A percentile compares a stretch with the other conserved stretches of the same genome.
These are phyloP conservation scores for Pseudisothecium myosuroides DNA, from an alignment of 225 moss, liverwort and hornwort genomes.

Conservation along the genomic window DNA sequence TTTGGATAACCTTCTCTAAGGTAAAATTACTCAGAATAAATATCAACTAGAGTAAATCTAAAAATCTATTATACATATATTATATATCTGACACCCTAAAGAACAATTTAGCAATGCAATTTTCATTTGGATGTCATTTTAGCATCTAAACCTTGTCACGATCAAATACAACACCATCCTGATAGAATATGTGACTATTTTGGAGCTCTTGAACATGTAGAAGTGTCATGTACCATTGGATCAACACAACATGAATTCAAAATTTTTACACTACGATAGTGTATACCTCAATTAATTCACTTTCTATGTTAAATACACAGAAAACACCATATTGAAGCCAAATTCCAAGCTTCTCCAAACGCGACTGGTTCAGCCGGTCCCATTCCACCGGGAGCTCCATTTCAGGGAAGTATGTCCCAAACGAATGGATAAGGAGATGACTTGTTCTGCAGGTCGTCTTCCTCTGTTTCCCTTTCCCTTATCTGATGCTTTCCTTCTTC, in stretches of 20 bases:
- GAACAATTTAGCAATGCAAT: too few species aligned
- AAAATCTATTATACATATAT: too few species aligned
- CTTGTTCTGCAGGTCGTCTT: not conserved
- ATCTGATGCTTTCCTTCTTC: not conserved
- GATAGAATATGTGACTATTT: not conserved
- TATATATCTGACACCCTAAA: too few species aligned
- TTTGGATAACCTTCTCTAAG: too few species aligned
- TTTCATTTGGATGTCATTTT: not conserved
- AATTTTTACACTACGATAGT: too few species aligned
- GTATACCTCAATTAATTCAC: not conserved
- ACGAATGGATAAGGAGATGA: slow-evolving; percentile 3
- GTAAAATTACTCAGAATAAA: too few species aligned
- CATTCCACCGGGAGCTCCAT: not conserved
- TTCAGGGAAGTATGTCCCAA: too few species aligned
- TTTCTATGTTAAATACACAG: too few species aligned
- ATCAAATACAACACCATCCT: not conserved
- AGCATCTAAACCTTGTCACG: not conserved
- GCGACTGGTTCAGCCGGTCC: not conserved
- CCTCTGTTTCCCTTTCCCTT: not conserved
- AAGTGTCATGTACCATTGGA: not conserved
- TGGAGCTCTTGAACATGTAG: not conserved
- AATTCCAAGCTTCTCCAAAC: not conserved
- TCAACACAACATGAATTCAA: not conserved
- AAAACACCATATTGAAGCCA: not conserved
- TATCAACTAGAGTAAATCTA: too few species aligned